Evolutionary conservation across 202 grass and related monocot species (phyloP), one percentile per base, ranked within the genome.

Genomic region (Schoenoplectus triqueter): DNA sequence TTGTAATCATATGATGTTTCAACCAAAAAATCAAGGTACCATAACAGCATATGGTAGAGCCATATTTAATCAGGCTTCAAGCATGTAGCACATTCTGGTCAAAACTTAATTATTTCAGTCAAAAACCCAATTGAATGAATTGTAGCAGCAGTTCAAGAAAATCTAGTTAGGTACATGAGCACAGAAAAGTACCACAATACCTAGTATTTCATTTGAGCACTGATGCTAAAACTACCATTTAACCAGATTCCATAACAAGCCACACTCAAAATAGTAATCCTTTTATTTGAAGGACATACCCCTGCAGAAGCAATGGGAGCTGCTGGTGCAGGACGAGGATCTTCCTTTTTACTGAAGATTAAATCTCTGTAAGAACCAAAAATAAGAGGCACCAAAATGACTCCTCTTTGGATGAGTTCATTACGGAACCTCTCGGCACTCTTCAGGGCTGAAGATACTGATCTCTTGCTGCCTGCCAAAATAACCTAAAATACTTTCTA

Each of bases 301-400:
- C 87, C 91, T 84, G 89, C 87, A 79, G 95, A 95, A 89, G 92
- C 88, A 89, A 87, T 82, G 69, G 91, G 92, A 57, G 87, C 89
- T 79, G 86, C 77, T 79, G 91, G 80, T 88, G 85, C 92, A 71
- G 81, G 81, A 70, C 73, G 60, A 79, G 76, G 46, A 56, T 85
- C 81, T 86, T 54, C 93, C 91, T 84, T 88, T 94, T 81, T 91
- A 86, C 85, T 89, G 90, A 68, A 20, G 64, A 67, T 86, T 82
- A 84, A 59, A 69, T 84, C 91, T 92, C 69, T 84, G 84, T 71
- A 94, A 76, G 87, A 86, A 91, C 96, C 91, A 90, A 95, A 98
- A 21, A 92, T 87, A 84, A 98, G 85, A 84, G 93, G 93, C 89
- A 95, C 88, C 51, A 98, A 84, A 98, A 98, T 89, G 78, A 98